Conservation (phyloP, 1,139 yeast genomes). For the Protomyces inouyei region DNA sequence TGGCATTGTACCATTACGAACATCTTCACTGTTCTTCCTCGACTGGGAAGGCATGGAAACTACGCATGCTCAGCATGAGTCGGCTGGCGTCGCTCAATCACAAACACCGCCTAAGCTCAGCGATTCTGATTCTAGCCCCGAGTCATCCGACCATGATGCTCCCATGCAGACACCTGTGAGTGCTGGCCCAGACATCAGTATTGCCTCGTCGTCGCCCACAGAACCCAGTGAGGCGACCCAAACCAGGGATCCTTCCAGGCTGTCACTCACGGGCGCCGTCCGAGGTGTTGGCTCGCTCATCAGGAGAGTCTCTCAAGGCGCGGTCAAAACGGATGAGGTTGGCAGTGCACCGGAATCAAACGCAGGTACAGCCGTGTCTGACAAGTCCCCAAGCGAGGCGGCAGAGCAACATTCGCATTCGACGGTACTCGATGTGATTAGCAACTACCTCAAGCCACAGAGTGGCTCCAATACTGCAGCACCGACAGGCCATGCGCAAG, state of each 20-base stretch:
- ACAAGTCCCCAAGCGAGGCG: neutral
- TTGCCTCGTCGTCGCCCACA: neutral
- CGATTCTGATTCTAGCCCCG: neutral
- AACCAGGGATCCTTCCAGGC: neutral
- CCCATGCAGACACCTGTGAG: neutral
- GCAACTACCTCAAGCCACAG: neutral
- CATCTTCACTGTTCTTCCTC: slow-evolving; percentile 72
- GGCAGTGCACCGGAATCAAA: neutral
- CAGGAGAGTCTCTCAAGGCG: neutral
- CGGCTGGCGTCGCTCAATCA: neutral
- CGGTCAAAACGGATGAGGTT: neutral
- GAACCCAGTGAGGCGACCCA: neutral
- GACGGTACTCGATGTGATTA: neutral
- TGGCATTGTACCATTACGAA: slow-evolving; percentile 89
- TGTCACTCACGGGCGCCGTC: neutral
- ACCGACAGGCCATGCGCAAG: neutral
- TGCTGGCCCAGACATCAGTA: neutral
- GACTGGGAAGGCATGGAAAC: slow-evolving; percentile 63
- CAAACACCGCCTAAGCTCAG: neutral
- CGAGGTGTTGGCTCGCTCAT: neutral
- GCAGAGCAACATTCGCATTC: neutral
- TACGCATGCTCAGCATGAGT: slow-evolving; percentile 32
- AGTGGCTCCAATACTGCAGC: neutral
- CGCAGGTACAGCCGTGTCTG: neutral
- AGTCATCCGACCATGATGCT: neutral